Conservation (phyloP, 768 basidiomycete genomes). For the Boletales sp. region DNA sequence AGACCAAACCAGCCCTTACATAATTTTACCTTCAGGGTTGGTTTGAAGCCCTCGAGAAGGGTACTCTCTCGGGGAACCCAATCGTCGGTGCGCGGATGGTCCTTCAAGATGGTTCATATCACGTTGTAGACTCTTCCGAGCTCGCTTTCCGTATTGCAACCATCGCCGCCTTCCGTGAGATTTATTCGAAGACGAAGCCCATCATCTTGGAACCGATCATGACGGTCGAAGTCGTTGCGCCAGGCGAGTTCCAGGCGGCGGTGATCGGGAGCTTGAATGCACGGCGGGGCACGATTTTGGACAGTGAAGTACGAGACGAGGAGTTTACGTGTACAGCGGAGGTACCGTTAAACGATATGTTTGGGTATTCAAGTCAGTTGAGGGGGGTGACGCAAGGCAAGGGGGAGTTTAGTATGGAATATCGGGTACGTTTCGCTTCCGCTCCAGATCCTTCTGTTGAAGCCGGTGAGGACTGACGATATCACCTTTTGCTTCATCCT, state of each 20-base stretch:
- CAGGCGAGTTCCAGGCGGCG: slow-evolving; percentile 90
- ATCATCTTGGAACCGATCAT: slow-evolving; percentile 97
- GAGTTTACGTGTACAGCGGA: slow-evolving; percentile 92
- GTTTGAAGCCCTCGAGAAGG: slow-evolving; percentile 90
- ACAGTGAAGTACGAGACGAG: slow-evolving; percentile 95
- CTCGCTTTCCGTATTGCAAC: slow-evolving; percentile 90
- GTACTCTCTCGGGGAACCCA: slow-evolving; percentile 81
- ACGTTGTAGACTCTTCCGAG: slow-evolving; percentile 95
- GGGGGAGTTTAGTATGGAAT: slow-evolving; percentile 82
- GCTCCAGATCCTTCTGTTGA: not conserved
- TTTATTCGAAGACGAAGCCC: slow-evolving; percentile 69
- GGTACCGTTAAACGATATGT: slow-evolving; percentile 97
- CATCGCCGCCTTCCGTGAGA: slow-evolving; percentile 90
- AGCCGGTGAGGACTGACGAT: not conserved
- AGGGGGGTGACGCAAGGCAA: slow-evolving; percentile 96
- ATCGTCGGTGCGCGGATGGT: slow-evolving; percentile 85
- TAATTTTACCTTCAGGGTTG: slow-evolving; percentile 61
- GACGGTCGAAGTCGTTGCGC: slow-evolving; percentile 96
- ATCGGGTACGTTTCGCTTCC: slow-evolving; percentile 49
- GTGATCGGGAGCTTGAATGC: slow-evolving; percentile 95
- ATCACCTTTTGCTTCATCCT: not conserved
- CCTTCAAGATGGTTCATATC: slow-evolving; percentile 87
- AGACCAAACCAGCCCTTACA: not conserved
- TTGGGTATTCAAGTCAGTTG: slow-evolving; percentile 91
- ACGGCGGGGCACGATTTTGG: slow-evolving; percentile 89